phyloP scores from a whole-genome alignment of 2,329 filamentous ascomycete genomes.

The Simplicillium aogashimaense region DNA sequence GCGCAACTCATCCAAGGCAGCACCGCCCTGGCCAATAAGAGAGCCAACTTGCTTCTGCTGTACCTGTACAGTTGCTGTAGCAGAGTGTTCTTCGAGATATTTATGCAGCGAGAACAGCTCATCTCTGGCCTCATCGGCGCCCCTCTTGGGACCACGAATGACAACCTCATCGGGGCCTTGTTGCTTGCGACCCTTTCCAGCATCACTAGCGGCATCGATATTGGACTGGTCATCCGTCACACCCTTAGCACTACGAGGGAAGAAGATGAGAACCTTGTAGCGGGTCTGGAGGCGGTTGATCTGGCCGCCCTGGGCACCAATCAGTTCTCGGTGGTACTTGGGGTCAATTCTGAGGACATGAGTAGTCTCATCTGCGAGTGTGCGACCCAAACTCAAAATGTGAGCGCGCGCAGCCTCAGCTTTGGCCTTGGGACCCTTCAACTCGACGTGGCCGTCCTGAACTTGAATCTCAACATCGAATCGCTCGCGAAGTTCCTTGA shows the following conservation, averaged over 20 bases:
- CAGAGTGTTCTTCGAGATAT: slow-evolving; percentile 81
- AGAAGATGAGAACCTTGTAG: slow-evolving; percentile 92
- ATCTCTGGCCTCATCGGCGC: slow-evolving; percentile 82
- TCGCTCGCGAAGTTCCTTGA: slow-evolving; percentile 54
- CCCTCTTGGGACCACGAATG: slow-evolving; percentile 84
- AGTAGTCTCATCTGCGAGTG: slow-evolving; percentile 83
- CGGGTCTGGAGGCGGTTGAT: slow-evolving; percentile 88
- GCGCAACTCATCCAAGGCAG: slow-evolving; percentile 83
- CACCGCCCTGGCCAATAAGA: slow-evolving; percentile 82
- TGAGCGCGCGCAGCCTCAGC: slow-evolving; percentile 77
- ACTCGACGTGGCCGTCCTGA: slow-evolving; percentile 85
- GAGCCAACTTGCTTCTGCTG: slow-evolving; percentile 90
- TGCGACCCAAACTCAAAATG: slow-evolving; percentile 69
- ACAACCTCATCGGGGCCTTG: slow-evolving; percentile 84
- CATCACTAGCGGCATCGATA: slow-evolving; percentile 60
- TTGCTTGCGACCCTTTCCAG: slow-evolving; percentile 53
- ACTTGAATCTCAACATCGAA: slow-evolving; percentile 75
- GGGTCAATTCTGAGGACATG: slow-evolving; percentile 83
- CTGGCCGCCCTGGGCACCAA: slow-evolving; percentile 76
- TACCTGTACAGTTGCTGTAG: slow-evolving; percentile 69
- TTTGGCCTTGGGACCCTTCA: slow-evolving; percentile 93
- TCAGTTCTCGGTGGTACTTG: slow-evolving; percentile 89
- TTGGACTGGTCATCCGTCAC: slow-evolving; percentile 58
- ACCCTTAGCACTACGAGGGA: slow-evolving; percentile 59
- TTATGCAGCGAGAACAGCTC: slow-evolving; percentile 84